Conservation (phyloP, 805 yeast genomes). For the Clavispora vitiphila region DNA sequence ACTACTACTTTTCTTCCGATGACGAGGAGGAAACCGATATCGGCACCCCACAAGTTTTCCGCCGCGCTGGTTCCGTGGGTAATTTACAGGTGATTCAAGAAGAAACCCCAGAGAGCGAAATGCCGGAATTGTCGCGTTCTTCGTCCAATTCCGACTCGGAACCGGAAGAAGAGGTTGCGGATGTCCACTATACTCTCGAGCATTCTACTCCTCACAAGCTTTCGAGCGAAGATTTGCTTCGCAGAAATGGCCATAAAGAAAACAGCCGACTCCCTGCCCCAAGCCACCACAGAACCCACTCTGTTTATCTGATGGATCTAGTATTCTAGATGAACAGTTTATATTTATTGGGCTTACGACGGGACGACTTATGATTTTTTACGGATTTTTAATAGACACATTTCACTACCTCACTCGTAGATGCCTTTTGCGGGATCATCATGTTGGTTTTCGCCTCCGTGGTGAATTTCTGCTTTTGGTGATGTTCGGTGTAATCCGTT, state of each 20-base stretch:
- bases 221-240: constrained; percentile 1
- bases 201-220: neutral
- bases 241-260: constrained; percentile 1
- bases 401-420: too few relatives aligned
- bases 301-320: constrained; percentile 36
- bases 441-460: too few relatives aligned
- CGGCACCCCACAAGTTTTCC: neutral
- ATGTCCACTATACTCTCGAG: constrained; percentile 6
- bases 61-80: constrained; percentile 2
- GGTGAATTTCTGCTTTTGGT: too few relatives aligned
- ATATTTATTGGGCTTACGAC: neutral
- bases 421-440: too few relatives aligned
- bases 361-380: neutral
- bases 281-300: constrained; percentile 24
- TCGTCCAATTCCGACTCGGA: constrained; percentile 12
- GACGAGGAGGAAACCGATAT: constrained; percentile 9
- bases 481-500: too few relatives aligned
- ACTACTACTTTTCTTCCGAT: constrained; percentile 22
- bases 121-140: constrained; percentile 15
- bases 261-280: neutral
- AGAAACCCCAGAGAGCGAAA: constrained; percentile 10
- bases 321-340: constrained; percentile 21
- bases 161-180: constrained; percentile 9
- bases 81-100: constrained; percentile 12
- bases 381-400: neutral